Conservation (phyloP, 371 early-diverging fungal species). For the Rhizopus delemar region DNA sequence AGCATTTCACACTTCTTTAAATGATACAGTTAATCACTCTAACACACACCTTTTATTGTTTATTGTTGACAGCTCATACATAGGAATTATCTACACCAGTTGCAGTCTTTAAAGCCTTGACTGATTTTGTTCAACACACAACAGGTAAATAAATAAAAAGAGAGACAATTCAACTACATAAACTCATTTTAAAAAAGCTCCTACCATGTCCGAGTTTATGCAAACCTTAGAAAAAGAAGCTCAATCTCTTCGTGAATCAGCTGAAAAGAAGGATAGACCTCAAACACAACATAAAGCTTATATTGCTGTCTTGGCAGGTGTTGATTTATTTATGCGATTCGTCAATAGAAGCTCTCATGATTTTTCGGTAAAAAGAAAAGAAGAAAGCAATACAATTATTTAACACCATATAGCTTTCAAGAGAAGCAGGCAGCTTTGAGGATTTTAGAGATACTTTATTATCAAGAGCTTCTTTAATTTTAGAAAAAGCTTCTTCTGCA, state of each 20-base stretch:
- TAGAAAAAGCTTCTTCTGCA: conserved; percentile 70
- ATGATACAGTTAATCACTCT: conserved; percentile 18
- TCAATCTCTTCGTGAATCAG: conserved; percentile 54
- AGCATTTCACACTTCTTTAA: conserved; percentile 20
- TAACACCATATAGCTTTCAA: conserved; percentile 25
- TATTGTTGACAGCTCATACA: background rate
- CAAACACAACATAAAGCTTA: conserved; percentile 51
- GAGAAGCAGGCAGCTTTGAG: conserved; percentile 59
- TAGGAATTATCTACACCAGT: conserved; percentile 87
- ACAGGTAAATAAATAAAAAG: conserved; percentile 48
- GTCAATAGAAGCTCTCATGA: conserved; percentile 72
- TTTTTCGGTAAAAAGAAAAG: conserved; percentile 49
- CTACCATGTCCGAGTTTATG: conserved; percentile 88
- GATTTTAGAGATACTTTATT: conserved; percentile 79
- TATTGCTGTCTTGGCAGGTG: conserved; percentile 74
- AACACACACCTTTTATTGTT: background rate
- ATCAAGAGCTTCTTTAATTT: conserved; percentile 69
- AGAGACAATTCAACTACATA: background rate
- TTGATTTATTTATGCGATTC: conserved; percentile 85
- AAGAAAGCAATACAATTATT: background rate
- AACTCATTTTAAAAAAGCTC: conserved; percentile 43
- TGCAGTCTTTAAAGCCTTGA: conserved; percentile 82
- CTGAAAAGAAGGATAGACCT: conserved; percentile 28
- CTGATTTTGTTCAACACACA: conserved; percentile 72
- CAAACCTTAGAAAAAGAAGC: conserved; percentile 72